Base-by-base conservation (phyloP, 495 filamentous ascomycete species). In the Astrothelium macrocarpum region DNA sequence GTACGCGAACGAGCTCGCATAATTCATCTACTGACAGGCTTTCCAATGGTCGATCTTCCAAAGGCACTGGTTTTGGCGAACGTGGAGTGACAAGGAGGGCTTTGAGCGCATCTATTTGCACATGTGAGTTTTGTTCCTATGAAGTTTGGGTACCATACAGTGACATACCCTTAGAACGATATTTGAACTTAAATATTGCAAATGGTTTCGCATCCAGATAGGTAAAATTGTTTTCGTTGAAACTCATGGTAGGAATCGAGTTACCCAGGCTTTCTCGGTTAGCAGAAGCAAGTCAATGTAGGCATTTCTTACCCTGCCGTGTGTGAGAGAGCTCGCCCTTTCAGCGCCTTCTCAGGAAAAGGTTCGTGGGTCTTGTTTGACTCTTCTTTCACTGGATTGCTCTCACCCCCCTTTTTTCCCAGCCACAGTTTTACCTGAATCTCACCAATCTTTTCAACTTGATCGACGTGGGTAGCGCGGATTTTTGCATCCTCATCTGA, bases 251-350 rank as follows among this genome's bases (percentile, higher is more conserved):
- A 2, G 36, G 28, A 36, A 43, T 25, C 18, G 62, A 11, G 25
- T 59, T 26, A 26, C 32, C 49, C 20, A 63, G 61, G 1, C 31
- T 46, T n/a, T 26, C 32, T 32, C 14, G n/a, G 49, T 62, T 28
- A 49, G 36, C 42, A 62, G 34, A 26, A 49, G 28, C 49, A 4
- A 34, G 26, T 1, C 16, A 18, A 53, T 4, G 26, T n/a, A 23
- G 42, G 23, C 5, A 31, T 16, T 32, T 53, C 62, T 9, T 62
- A 32, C 20, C 62, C 32, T 32, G 66, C 23, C 7, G 62, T 67
- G 39, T 65, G 64, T 18, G 68, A 68, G 26, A 71, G 62, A 1
- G 68, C 63, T 10, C 64, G 66, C 14, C 68, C 68, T 56, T 71
- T 71, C 36, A 71, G 49, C 11, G 25, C 28, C 59, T 71, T 71